Percentiles rank a stretch among this genome's conserved stretches.
phyloP scores from a whole-genome alignment of 2,329 filamentous ascomycete species.

The Epichloe brachyelytri region DNA sequence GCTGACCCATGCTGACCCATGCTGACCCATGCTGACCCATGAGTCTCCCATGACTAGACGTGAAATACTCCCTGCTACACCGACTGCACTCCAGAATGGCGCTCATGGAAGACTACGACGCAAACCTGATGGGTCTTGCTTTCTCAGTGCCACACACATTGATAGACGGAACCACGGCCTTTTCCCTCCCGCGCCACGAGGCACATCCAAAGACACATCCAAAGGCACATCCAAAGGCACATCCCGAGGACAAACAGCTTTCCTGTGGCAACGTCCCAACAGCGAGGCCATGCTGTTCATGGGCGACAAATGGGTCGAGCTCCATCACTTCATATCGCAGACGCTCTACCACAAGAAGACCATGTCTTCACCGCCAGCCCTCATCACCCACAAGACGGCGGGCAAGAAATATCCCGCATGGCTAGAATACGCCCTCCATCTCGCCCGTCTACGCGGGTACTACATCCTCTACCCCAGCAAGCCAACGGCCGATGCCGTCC shows the following conservation, averaged over 20 bases:
- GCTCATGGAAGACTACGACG: slow-evolving; percentile 31
- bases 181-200: slow-evolving; percentile 31
- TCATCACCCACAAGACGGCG: slow-evolving; percentile 43
- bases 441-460: slow-evolving; percentile 67
- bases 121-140: slow-evolving; percentile 62
- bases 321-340: slow-evolving; percentile 66
- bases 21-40: slow-evolving; percentile 8
- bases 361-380: slow-evolving; percentile 21
- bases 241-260: slow-evolving; percentile 35
- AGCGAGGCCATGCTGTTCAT: slow-evolving; percentile 73
- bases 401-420: slow-evolving; percentile 59
- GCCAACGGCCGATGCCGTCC: slow-evolving; percentile 39
- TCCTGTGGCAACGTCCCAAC: slow-evolving; percentile 76
- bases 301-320: slow-evolving; percentile 74
- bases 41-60: slow-evolving; percentile 29
- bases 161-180: slow-evolving; percentile 45
- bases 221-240: slow-evolving; percentile 1
- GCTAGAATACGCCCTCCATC: slow-evolving; percentile 64
- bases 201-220: slow-evolving; percentile 4
- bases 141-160: slow-evolving; percentile 57
- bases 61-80: slow-evolving; percentile 65
- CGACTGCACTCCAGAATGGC: slow-evolving; percentile 55
- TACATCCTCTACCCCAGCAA: slow-evolving; percentile 65
- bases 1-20: slow-evolving; percentile 8
- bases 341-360: slow-evolving; percentile 35